Conservation (phyloP, 345 rosid species). For the Brassica cretica region DNA sequence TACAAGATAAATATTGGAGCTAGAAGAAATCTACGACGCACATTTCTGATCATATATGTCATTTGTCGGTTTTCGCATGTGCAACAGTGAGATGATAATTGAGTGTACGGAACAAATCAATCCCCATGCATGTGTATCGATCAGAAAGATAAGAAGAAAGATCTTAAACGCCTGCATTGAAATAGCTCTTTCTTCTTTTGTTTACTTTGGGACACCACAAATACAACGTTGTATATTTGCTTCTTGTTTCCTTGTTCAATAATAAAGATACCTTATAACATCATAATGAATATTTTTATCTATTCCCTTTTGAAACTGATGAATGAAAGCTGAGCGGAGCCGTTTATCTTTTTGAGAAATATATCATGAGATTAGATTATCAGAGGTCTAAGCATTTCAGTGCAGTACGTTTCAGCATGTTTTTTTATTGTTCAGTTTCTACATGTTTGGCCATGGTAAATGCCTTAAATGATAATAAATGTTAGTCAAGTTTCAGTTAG, state of each 20-base stretch:
- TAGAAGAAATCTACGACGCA: background rate
- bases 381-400: background rate
- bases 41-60: constrained; percentile 2
- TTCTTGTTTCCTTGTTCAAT: constrained; percentile 12
- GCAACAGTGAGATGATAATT: constrained; percentile 20
- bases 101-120: background rate
- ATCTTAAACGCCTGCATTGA: background rate
- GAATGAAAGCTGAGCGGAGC: background rate
- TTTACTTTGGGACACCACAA: background rate
- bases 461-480: background rate
- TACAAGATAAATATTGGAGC: background rate
- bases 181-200: constrained; percentile 4
- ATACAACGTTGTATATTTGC: background rate
- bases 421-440: background rate
- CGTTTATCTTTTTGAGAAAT: background rate
- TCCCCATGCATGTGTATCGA: constrained; percentile 11
- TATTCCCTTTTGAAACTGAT: background rate
- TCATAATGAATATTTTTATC: background rate
- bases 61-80: constrained; percentile 5
- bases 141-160: constrained; percentile 4
- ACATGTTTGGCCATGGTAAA: background rate
- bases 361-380: background rate
- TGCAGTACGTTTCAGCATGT: background rate
- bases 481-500: background rate
- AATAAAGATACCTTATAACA: background rate